phyloP scores from a whole-genome alignment of 202 grass and related monocot genomes.

The Elaeis oleifera region DNA sequence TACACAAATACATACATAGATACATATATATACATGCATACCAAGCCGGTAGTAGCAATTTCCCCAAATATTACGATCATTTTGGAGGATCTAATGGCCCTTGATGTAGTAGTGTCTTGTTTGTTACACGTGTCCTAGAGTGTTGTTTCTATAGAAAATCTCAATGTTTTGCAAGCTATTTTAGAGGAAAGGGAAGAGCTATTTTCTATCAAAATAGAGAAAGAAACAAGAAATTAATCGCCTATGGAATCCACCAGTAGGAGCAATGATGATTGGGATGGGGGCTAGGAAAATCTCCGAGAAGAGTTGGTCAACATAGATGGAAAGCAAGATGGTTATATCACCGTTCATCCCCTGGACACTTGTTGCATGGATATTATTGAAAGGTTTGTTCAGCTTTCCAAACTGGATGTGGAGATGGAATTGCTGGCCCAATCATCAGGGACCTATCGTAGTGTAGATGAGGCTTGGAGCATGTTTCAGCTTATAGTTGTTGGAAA shows the following conservation, averaged over 20 bases:
- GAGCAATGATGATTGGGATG: constrained; percentile 70
- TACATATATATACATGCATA: too few species aligned
- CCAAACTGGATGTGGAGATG: constrained; percentile 41
- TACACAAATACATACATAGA: too few species aligned
- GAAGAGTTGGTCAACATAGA: constrained; percentile 50
- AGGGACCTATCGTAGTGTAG: constrained; percentile 38
- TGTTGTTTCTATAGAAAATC: constrained; percentile 40
- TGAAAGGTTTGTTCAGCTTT: constrained; percentile 45
- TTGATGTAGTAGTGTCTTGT: constrained; percentile 72
- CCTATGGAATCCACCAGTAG: constrained; percentile 67
- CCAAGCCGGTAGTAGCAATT: constrained; percentile 39
- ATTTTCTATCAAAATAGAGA: constrained; percentile 46
- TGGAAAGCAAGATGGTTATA: constrained; percentile 32
- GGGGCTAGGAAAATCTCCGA: constrained; percentile 72
- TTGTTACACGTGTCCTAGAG: constrained; percentile 66
- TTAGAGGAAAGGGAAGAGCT: constrained; percentile 90
- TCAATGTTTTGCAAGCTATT: constrained; percentile 59
- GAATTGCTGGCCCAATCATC: constrained; percentile 53
- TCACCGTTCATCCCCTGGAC: constrained; percentile 56
- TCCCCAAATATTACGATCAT: constrained; percentile 54
- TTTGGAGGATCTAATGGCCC: constrained; percentile 44
- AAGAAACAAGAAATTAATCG: constrained; percentile 38
- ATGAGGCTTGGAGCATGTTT: constrained; percentile 46
- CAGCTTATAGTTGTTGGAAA: constrained; percentile 20
- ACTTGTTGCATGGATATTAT: constrained; percentile 80